Conservation (phyloP, 345 rosid genomes). For the Pelargonium nanum region DNA sequence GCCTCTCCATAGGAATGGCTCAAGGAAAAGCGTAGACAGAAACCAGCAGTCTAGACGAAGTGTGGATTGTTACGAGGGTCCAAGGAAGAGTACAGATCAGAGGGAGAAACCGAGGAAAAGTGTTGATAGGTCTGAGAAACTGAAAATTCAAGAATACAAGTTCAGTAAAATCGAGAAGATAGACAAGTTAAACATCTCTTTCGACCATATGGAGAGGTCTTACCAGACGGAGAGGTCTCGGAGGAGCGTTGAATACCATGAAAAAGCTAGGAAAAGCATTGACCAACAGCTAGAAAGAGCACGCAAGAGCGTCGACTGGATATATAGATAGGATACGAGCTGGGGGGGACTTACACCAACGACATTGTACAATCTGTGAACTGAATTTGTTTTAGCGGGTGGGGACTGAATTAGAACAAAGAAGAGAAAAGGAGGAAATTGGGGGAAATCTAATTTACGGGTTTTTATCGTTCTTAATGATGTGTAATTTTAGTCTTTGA, state of each 20-base stretch:
- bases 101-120: conserved; percentile 70
- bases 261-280: conserved; percentile 49
- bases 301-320: conserved; percentile 77
- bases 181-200: conserved; percentile 44
- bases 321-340: conserved; percentile 33
- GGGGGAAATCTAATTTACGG: neutral
- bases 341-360: neutral
- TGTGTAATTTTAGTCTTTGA: neutral
- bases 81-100: conserved; percentile 63
- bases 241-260: conserved; percentile 83
- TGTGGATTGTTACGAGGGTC: conserved; percentile 39
- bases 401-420: neutral
- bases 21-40: conserved; percentile 59
- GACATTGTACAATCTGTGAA: neutral
- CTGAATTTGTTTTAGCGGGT: too few relatives aligned
- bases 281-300: conserved; percentile 58
- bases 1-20: conserved; percentile 43
- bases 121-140: conserved; percentile 33
- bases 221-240: conserved; percentile 52
- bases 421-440: neutral
- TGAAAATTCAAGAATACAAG: conserved; percentile 53
- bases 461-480: neutral
- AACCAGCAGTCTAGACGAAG: conserved; percentile 45
- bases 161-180: conserved; percentile 43
- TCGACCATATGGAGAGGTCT: conserved; percentile 74